These are phyloP conservation scores for Colletotrichum musicola DNA, from an alignment of 2,329 filamentous ascomycete genomes.

Conservation along the genomic window DNA sequence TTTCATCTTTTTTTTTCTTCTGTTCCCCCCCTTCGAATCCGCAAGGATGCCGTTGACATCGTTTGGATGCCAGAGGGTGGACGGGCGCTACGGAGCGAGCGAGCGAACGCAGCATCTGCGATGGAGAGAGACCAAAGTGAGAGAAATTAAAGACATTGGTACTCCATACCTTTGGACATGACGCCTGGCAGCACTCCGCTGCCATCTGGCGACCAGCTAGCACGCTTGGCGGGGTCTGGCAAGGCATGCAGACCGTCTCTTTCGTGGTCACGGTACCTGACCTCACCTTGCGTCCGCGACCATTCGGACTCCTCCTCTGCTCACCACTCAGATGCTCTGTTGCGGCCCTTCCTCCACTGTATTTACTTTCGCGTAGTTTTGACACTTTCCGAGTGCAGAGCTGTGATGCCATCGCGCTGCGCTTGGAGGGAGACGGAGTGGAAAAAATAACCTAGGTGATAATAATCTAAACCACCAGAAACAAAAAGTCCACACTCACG, in stretches of 20 bases:
- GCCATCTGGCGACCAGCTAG: not conserved
- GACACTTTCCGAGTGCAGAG: constrained; percentile 32
- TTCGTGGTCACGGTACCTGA: constrained; percentile 10
- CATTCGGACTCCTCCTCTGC: constrained; percentile 7
- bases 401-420: constrained; percentile 26
- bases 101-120: constrained; percentile 27
- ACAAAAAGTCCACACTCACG: too few relatives aligned
- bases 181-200: not conserved
- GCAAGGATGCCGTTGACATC: constrained; percentile 32
- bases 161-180: too few relatives aligned
- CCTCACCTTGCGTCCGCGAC: constrained; percentile 11
- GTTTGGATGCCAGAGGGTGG: constrained; percentile 15
- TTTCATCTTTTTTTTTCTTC: not conserved
- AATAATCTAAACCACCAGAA: too few relatives aligned
- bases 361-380: constrained; percentile 33
- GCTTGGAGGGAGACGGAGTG: not conserved
- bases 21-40: not conserved
- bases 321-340: constrained; percentile 14
- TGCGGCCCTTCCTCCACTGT: constrained; percentile 21
- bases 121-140: not conserved
- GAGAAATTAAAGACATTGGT: not conserved
- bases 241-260: not conserved
- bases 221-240: not conserved
- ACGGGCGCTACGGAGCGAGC: constrained; percentile 17
- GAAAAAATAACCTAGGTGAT: too few relatives aligned